phyloP scores from a whole-genome alignment of 169 alveolate species.

The Eimeria nieschulzi region DNA sequence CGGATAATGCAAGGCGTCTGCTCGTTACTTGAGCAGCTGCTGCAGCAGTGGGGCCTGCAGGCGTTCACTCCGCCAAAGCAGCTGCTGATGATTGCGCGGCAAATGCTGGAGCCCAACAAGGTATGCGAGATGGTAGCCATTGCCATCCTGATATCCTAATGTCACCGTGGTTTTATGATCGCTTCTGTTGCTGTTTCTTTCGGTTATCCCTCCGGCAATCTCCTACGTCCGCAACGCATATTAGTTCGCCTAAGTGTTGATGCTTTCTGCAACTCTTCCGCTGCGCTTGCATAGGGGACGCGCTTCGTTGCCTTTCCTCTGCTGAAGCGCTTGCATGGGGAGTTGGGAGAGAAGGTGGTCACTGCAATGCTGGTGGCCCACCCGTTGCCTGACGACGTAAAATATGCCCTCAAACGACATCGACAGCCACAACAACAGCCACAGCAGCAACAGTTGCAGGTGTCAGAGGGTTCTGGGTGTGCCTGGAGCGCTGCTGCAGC shows the following conservation, averaged over 20 bases:
- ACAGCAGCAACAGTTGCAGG: neutral
- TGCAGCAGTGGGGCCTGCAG: slow-evolving; percentile 60
- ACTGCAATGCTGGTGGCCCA: slow-evolving; percentile 68
- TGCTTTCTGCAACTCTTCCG: no score
- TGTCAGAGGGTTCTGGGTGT: slow-evolving; percentile 1
- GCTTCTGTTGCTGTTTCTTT: neutral
- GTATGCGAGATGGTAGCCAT: neutral
- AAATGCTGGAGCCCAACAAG: slow-evolving; percentile 64
- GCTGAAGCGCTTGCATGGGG: slow-evolving; percentile 53
- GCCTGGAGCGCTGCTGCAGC: slow-evolving; percentile 39
- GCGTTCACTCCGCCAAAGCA: slow-evolving; percentile 47
- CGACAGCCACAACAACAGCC: slow-evolving; percentile 30
- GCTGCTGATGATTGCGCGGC: slow-evolving; percentile 65
- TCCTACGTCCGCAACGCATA: neutral
- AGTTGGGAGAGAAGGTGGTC: slow-evolving; percentile 45
- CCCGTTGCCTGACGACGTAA: slow-evolving; percentile 60
- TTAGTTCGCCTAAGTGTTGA: no score
- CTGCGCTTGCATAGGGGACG: slow-evolving; percentile 20
- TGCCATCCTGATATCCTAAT: no score
- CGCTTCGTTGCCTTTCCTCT: slow-evolving; percentile 60
- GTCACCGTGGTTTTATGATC: no score
- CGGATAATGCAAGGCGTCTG: slow-evolving; percentile 64
- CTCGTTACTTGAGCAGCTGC: slow-evolving; percentile 67
- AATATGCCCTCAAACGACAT: slow-evolving; percentile 53
- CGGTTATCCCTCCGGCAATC: neutral